Evolutionary conservation across 208 protist genomes (phyloP).

Genomic region (Wallacemonas sp.): DNA sequence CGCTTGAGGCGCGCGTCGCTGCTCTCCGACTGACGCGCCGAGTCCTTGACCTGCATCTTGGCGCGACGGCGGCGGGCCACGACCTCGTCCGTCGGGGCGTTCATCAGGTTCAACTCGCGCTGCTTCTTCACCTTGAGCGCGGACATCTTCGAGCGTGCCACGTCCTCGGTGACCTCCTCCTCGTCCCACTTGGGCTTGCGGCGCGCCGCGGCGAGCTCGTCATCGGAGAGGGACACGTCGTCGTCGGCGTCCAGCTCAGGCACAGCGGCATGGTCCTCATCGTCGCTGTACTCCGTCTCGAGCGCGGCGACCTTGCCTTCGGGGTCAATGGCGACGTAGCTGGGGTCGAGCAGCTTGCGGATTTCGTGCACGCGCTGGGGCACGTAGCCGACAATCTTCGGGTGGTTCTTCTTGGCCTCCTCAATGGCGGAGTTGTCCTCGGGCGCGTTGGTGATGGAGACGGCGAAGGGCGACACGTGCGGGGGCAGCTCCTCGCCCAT

Average conservation of each 20-base stretch:
- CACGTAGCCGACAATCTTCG: conserved; percentile 79
- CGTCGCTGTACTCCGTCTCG: conserved; percentile 68
- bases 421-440: conserved; percentile 83
- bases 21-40: conserved; percentile 37
- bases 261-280: conserved; percentile 59
- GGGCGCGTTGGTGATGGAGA: conserved; percentile 80
- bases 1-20: conserved; percentile 59
- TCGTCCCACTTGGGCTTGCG: conserved; percentile 66
- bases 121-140: conserved; percentile 90
- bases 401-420: conserved; percentile 80
- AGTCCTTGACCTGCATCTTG: conserved; percentile 49
- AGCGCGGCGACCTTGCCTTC: conserved; percentile 72
- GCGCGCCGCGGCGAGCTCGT: conserved; percentile 67
- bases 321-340: conserved; percentile 72
- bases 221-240: conserved; percentile 86
- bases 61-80: conserved; percentile 74
- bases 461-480: conserved; percentile 92
- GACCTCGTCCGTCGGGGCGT: conserved; percentile 82
- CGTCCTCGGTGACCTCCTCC: conserved; percentile 84
- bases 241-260: conserved; percentile 75
- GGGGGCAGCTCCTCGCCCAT: conserved; percentile 90
- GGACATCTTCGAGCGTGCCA: conserved; percentile 71
- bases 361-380: conserved; percentile 89
- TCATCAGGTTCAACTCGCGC: conserved; percentile 89
- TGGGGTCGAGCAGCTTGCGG: conserved; percentile 74